Evolutionary conservation across 352 stramenopile species (phyloP), one percentile per base, ranked within the genome.

Genomic region (Phytophthora quininea): DNA sequence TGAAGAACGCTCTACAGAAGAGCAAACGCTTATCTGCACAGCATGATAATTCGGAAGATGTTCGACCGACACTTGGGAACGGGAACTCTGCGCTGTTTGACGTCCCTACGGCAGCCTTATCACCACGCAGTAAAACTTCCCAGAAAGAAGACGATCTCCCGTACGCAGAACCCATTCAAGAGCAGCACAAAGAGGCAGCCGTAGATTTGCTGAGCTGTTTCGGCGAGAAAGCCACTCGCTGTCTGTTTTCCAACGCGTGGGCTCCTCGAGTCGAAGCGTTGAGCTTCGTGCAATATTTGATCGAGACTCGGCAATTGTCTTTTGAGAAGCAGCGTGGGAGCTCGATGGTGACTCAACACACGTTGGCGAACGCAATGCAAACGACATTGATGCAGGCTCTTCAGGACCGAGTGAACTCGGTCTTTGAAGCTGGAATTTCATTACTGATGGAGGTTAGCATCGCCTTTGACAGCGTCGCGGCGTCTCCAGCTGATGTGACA

Each of bases 211-310:
- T 88, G 1, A 64, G 54, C 1, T 84, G 71, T 55, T 93, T 95
- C 69, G 88, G 85, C 7, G 85, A 93, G 40, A 92, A 92, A 48
- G 69, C 90, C 0, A 76, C 86, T 4, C 77, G 88, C 1, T 95
- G 85, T 46, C 35, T 96, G 19, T 91, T 94, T 33, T 96, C 86
- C 1, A 90, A 90, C 45, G 84, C 88, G 2, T 96, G 88, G 88
- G 84, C 84, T 19, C 88, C 88, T 30, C 86, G 88, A 1, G 86
- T 94, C 1, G 88, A 94, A 59, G 88, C 82, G 8, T 67, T 96
- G 12, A 92, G 87, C 63, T 90, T 89, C 42, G 54, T 95, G 31
- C 87, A 95, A 48, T 81, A 77, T 15, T 72, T 89, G 53, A 59
- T 95, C 24, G 74, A 92, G 52, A 71, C 76, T 27, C 83, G 86